These are phyloP conservation scores for Leucocoprinus birnbaumii DNA, from an alignment of 768 basidiomycete species.

Conservation along the genomic window DNA sequence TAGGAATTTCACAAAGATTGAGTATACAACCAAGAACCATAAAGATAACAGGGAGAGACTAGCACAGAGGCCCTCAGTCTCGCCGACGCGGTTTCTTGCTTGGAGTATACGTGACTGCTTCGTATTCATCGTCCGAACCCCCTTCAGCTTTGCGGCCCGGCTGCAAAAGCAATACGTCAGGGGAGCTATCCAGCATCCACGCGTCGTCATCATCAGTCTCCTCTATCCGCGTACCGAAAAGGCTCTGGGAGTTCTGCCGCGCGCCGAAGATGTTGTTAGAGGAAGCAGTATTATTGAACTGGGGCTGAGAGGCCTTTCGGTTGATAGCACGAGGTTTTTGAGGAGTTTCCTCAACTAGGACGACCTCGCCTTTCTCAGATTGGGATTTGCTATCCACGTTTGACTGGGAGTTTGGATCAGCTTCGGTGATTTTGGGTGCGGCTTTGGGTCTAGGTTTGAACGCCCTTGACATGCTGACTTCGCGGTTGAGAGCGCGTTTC, in stretches of 20 bases:
- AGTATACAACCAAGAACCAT: too few species aligned
- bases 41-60: too few species aligned
- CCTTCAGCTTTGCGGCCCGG: constrained; percentile 5
- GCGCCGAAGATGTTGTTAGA: constrained; percentile 7
- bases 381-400: not conserved
- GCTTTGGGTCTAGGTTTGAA: constrained; percentile 50
- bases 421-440: not conserved
- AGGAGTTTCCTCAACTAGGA: constrained; percentile 16
- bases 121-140: constrained; percentile 12
- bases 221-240: constrained; percentile 5
- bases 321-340: constrained; percentile 19
- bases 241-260: not conserved
- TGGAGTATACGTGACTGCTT: constrained; percentile 9
- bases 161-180: constrained; percentile 14
- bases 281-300: not conserved
- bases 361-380: constrained; percentile 7
- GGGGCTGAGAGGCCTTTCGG: constrained; percentile 19
- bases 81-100: constrained; percentile 10
- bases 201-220: constrained; percentile 17
- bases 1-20: too few species aligned
- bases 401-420: not conserved
- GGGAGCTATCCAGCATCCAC: constrained; percentile 17
- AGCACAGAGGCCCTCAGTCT: not conserved
- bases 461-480: constrained; percentile 74
- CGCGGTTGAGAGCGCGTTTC: constrained; percentile 58